Conservation (phyloP, 2,329 filamentous ascomycete species). For the Neonectria faginata region DNA sequence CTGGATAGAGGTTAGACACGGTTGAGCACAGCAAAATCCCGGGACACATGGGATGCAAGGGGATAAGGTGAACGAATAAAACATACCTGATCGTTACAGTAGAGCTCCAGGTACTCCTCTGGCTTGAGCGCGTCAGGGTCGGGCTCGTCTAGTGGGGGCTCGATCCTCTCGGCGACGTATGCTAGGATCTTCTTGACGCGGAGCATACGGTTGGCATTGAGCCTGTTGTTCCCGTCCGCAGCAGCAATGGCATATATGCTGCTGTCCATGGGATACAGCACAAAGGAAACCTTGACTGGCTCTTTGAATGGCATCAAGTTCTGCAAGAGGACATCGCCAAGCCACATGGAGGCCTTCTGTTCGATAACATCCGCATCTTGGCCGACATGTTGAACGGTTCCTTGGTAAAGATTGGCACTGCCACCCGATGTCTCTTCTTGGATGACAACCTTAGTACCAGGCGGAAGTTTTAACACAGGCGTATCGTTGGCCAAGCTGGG, state of each 20-base stretch:
- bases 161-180: slow-evolving; percentile 93
- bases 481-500: slow-evolving; percentile 80
- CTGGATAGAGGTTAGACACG: slow-evolving; percentile 50
- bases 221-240: slow-evolving; percentile 83
- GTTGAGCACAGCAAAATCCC: not conserved
- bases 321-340: slow-evolving; percentile 86
- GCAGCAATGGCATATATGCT: slow-evolving; percentile 78
- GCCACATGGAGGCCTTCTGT: slow-evolving; percentile 88
- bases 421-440: slow-evolving; percentile 76
- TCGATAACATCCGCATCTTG: slow-evolving; percentile 86
- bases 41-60: not conserved
- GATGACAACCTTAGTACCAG: slow-evolving; percentile 74
- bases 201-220: slow-evolving; percentile 98
- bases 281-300: slow-evolving; percentile 95
- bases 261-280: slow-evolving; percentile 81
- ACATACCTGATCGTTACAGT: slow-evolving; percentile 90
- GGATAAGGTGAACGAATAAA: not conserved
- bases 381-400: slow-evolving; percentile 83
- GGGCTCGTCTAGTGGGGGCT: slow-evolving; percentile 71
- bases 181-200: slow-evolving; percentile 93
- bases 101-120: slow-evolving; percentile 94
- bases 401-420: slow-evolving; percentile 88
- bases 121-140: slow-evolving; percentile 75
- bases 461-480: slow-evolving; percentile 78
- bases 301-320: slow-evolving; percentile 89